phyloP scores from a whole-genome alignment of 2,329 filamentous ascomycete species.

The Monosporascus sp. region DNA sequence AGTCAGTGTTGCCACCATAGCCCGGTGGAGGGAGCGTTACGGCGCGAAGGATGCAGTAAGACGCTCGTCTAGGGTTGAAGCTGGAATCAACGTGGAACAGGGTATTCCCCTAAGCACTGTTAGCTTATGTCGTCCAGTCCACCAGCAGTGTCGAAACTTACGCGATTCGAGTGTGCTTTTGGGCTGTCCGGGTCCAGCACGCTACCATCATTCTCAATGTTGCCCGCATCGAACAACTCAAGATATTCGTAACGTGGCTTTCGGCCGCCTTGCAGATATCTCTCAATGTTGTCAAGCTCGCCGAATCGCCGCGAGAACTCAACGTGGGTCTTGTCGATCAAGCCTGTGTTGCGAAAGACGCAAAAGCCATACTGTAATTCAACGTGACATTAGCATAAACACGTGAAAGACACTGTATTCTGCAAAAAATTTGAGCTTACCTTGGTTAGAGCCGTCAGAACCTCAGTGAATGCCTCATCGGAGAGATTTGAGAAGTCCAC shows the following conservation, averaged over 20 bases:
- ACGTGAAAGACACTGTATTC: not conserved
- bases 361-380: constrained; percentile 45
- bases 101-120: no score
- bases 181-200: constrained; percentile 15
- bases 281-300: constrained; percentile 50
- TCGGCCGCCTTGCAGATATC: constrained; percentile 41
- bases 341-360: constrained; percentile 44
- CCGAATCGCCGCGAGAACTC: constrained; percentile 46
- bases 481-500: constrained; percentile 27
- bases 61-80: constrained; percentile 50
- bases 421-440: constrained; percentile 12
- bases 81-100: constrained; percentile 52
- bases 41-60: constrained; percentile 47
- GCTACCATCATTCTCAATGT: constrained; percentile 37
- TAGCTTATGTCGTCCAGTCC: no score
- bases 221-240: constrained; percentile 55
- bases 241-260: constrained; percentile 41
- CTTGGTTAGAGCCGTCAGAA: constrained; percentile 29
- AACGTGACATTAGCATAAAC: not conserved
- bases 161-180: constrained; percentile 19
- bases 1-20: constrained; percentile 47
- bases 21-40: constrained; percentile 42
- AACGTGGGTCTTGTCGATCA: constrained; percentile 48
- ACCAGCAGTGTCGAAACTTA: no score
- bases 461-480: constrained; percentile 27